Conservation (phyloP, 2,329 filamentous ascomycete species). For the Alternaria infectoria region DNA sequence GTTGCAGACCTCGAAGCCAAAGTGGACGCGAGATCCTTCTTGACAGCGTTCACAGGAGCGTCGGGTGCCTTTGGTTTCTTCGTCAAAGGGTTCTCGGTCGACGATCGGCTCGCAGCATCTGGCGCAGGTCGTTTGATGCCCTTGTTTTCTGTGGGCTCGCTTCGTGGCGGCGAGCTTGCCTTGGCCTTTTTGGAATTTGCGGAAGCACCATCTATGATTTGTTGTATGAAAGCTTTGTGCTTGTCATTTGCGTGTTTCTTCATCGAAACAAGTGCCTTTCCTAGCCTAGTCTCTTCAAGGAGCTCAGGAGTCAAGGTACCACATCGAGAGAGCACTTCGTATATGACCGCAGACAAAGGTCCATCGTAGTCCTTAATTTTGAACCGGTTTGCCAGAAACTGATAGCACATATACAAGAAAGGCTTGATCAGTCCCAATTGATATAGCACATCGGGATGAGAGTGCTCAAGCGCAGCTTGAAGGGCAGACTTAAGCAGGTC, state of each 20-base stretch:
- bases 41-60: slow-evolving; percentile 15
- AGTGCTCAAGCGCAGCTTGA: slow-evolving; percentile 53
- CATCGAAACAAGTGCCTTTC: slow-evolving; percentile 68
- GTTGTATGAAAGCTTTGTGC: slow-evolving; percentile 66
- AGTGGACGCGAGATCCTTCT: slow-evolving; percentile 21
- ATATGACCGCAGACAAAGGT: slow-evolving; percentile 49
- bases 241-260: slow-evolving; percentile 70
- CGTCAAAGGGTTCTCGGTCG: slow-evolving; percentile 23
- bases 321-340: slow-evolving; percentile 65
- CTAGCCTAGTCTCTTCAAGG: slow-evolving; percentile 69
- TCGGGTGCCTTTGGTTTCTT: slow-evolving; percentile 43
- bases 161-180: slow-evolving; percentile 34
- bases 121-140: slow-evolving; percentile 39
- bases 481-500: slow-evolving; percentile 62
- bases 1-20: slow-evolving; percentile 17
- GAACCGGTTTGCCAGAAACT: slow-evolving; percentile 57
- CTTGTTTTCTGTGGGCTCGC: slow-evolving; percentile 34
- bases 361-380: slow-evolving; percentile 55
- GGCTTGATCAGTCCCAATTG: slow-evolving; percentile 45
- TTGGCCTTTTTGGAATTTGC: slow-evolving; percentile 51
- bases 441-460: slow-evolving; percentile 55
- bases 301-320: slow-evolving; percentile 67
- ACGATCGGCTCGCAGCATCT: slow-evolving; percentile 23
- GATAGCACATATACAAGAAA: slow-evolving; percentile 56
- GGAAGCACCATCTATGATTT: slow-evolving; percentile 57